Percentiles rank a stretch among this genome's conserved stretches.
phyloP scores from a whole-genome alignment of 768 basidiomycete species.

The Pulveroboletus sp. region DNA sequence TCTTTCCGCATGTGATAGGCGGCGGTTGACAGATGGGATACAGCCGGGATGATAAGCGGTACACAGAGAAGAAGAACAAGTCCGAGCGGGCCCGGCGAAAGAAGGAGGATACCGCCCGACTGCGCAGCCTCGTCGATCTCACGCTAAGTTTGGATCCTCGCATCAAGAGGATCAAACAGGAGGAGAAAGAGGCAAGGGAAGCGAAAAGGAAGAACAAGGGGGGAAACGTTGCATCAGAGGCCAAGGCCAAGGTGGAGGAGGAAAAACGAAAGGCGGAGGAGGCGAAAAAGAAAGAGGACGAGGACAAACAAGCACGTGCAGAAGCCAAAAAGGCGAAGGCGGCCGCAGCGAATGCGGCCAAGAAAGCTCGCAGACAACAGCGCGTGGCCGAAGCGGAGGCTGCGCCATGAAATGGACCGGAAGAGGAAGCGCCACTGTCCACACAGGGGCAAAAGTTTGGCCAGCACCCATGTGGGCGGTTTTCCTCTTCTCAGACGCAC shows the following conservation, averaged over 20 bases:
- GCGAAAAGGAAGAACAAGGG: constrained; percentile 74
- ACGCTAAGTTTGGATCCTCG: constrained; percentile 84
- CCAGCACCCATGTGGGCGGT: neutral
- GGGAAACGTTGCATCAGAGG: constrained; percentile 39
- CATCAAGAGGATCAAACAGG: constrained; percentile 94
- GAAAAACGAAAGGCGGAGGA: constrained; percentile 66
- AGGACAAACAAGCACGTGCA: constrained; percentile 67
- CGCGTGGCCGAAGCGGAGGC: constrained; percentile 43
- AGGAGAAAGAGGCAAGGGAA: constrained; percentile 92
- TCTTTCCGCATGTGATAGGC: neutral
- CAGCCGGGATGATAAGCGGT: constrained; percentile 97
- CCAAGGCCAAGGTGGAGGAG: constrained; percentile 48
- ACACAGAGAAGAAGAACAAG: constrained; percentile 99
- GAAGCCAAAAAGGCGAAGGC: constrained; percentile 83
- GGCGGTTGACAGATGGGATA: constrained; percentile 11
- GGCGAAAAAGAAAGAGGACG: constrained; percentile 74
- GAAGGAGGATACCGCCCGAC: constrained; percentile 92
- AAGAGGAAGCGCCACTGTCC: neutral
- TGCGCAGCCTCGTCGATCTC: constrained; percentile 83
- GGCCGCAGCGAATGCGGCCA: constrained; percentile 84
- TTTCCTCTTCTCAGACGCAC: neutral
- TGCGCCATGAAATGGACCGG: constrained; percentile 2
- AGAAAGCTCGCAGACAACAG: constrained; percentile 74
- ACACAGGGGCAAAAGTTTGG: neutral
- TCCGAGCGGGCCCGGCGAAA: constrained; percentile 91